These are phyloP conservation scores for Populus ilicifolia DNA, from an alignment of 345 rosid species.

Conservation along the genomic window DNA sequence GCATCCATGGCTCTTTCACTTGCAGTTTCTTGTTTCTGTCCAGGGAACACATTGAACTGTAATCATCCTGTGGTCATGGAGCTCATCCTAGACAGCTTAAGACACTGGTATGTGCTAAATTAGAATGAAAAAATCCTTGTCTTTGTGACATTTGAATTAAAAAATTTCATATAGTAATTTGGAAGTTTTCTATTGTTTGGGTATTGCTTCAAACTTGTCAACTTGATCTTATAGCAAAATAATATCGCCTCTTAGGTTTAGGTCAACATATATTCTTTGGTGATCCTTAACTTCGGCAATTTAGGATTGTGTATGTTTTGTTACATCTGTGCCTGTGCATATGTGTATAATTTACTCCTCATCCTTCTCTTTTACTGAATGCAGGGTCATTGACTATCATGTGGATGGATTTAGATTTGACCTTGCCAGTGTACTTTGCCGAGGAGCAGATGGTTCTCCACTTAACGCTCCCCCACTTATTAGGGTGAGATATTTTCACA, in stretches of 20 bases:
- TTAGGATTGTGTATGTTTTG: background rate
- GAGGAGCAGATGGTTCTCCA: constrained; percentile 86
- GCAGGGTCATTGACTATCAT: constrained; percentile 79
- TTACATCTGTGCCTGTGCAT: background rate
- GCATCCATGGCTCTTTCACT: constrained; percentile 7
- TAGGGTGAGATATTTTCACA: constrained; percentile 46
- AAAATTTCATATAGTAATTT: background rate
- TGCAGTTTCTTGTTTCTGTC: constrained; percentile 24
- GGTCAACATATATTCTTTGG: background rate
- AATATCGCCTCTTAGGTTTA: background rate
- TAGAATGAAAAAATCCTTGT: background rate
- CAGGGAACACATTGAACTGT: constrained; percentile 91
- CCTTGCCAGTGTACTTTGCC: constrained; percentile 92
- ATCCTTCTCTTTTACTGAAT: constrained; percentile 9
- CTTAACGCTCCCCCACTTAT: constrained; percentile 75
- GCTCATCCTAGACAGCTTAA: constrained; percentile 79
- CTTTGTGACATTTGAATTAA: too few species aligned
- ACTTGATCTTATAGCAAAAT: background rate
- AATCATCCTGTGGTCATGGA: constrained; percentile 93
- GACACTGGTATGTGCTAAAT: constrained; percentile 69
- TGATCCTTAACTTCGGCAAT: background rate
- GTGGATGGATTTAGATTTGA: constrained; percentile 96
- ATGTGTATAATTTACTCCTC: background rate
- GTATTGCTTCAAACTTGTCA: background rate
- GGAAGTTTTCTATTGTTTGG: background rate